A percentile compares a stretch with the other conserved stretches of the same genome.
These are phyloP conservation scores for Miscanthus sacchariflorus DNA, from an alignment of 202 grass and related monocot genomes.

Conservation along the genomic window DNA sequence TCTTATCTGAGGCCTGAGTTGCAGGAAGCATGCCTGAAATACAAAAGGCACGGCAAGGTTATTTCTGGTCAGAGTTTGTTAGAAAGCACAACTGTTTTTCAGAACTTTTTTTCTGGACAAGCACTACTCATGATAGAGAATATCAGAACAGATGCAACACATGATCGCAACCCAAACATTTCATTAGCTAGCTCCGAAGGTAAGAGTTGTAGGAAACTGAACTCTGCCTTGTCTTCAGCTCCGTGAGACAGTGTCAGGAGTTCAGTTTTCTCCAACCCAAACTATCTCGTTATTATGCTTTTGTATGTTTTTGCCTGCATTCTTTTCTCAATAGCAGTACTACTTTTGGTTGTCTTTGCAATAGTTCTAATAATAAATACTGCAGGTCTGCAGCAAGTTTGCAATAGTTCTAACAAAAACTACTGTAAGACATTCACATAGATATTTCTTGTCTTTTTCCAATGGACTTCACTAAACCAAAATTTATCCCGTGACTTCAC, in stretches of 20 bases:
- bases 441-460: too few species aligned
- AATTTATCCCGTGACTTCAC: too few species aligned
- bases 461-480: too few species aligned
- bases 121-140: constrained; percentile 31
- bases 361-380: neutral
- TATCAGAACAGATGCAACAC: neutral
- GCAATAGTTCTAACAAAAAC: too few species aligned
- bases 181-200: constrained; percentile 42
- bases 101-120: constrained; percentile 24
- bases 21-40: too few species aligned
- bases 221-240: constrained; percentile 27
- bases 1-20: too few species aligned
- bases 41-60: neutral
- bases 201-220: constrained; percentile 74
- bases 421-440: too few species aligned
- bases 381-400: neutral
- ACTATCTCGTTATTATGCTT: neutral
- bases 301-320: neutral
- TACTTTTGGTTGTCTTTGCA: neutral
- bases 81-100: constrained; percentile 14
- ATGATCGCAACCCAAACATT: constrained; percentile 1
- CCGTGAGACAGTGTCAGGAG: constrained; percentile 26
- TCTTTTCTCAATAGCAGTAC: too few species aligned
- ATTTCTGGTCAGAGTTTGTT: constrained; percentile 47
- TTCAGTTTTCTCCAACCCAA: constrained; percentile 69